Base-by-base conservation (phyloP, 176 grass and related monocot species). In the Bolboschoenus planiculmis region DNA sequence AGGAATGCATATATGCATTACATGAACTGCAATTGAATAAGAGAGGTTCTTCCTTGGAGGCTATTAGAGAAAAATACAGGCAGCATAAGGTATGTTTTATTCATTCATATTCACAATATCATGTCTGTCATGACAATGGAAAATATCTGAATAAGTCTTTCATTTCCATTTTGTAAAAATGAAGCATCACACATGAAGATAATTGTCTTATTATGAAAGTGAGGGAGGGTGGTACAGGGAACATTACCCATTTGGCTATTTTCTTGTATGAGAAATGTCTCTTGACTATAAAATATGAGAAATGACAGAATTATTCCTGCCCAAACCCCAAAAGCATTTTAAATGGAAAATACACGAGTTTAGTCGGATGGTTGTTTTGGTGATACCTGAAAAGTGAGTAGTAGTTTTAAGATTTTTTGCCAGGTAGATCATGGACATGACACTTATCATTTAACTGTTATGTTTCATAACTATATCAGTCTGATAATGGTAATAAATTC, bases 11-110 rank as follows among this genome's bases (percentile, higher is more conserved):
- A 4, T 50, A 9, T 43, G 78, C 84, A 27, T 81, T 97, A 60
- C 90, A 91, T 85, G 90, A 91, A 10, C 87, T 97, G 85, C 95
- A 97, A 83, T 85, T 92, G 50, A 88, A 78, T 27, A 91, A 63
- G 51, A 97, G 85, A 81, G 78, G 78, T 24, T 62, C 85, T 36
- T 80, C 50, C 4, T 74, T 91, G 44, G 76, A 13, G 1, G 92
- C 92, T 44, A 82, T 94, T 78, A 88, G 88, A 29, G 92, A 94
- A 3, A 97, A 97, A 83, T 97, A 94, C 87, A 97, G 87, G 88
- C 88, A 91, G 39, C 90, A 93, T 66, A 94, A 56, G 81, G 95
- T 97, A 88, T 84, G 70, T 53, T 65, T 79, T 79, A 18, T 8
- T 51, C 82, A 44, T 64, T 16, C 30, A 65, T 65, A 34, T 65